Conservation (phyloP, 2,329 filamentous ascomycete species). For the Ophiostoma populinum region DNA sequence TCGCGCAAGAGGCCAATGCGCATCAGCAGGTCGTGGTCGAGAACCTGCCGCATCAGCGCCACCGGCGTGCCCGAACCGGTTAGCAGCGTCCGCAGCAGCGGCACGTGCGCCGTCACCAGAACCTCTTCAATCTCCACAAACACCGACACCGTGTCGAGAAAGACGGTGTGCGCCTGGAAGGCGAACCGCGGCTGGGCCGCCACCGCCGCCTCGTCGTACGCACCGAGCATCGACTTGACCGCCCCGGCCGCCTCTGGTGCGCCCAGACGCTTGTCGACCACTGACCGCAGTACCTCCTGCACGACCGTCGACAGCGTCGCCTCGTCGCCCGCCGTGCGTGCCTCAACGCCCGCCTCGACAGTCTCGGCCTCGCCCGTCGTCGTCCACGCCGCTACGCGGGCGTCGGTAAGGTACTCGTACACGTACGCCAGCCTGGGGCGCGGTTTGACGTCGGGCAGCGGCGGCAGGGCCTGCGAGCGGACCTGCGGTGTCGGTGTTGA, state of each 20-base stretch:
- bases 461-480: neutral
- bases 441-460: neutral
- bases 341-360: constrained; percentile 44
- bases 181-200: neutral
- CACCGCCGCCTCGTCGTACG: neutral
- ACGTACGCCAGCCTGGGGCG: constrained; percentile 28
- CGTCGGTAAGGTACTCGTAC: constrained; percentile 62
- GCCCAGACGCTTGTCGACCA: constrained; percentile 50
- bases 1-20: constrained; percentile 64
- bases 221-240: constrained; percentile 51
- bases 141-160: constrained; percentile 70
- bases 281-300: constrained; percentile 69
- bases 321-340: constrained; percentile 49
- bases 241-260: constrained; percentile 52
- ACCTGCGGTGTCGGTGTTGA: neutral
- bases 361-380: constrained; percentile 48
- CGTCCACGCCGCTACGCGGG: constrained; percentile 50
- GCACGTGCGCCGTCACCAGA: constrained; percentile 25
- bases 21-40: constrained; percentile 65
- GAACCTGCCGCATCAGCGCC: constrained; percentile 55
- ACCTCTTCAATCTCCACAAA: constrained; percentile 53
- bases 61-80: constrained; percentile 55
- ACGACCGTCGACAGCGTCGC: constrained; percentile 55
- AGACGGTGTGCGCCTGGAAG: constrained; percentile 32
- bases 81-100: constrained; percentile 48